phyloP scores from a whole-genome alignment of 2,329 filamentous ascomycete genomes.

The Aspergillus cejpii region DNA sequence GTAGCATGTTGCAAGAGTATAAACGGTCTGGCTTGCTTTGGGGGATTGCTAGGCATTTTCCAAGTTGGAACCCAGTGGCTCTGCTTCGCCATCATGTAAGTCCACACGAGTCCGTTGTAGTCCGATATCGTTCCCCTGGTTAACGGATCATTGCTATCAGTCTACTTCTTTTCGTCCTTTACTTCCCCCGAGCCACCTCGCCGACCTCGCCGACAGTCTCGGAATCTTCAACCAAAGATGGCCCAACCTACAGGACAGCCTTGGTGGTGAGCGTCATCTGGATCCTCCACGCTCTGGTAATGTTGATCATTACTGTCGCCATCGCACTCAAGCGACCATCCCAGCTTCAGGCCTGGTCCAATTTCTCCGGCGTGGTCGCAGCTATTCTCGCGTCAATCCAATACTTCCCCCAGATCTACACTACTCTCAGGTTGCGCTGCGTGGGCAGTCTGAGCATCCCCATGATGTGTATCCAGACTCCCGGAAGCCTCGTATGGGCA shows the following conservation, averaged over 20 bases:
- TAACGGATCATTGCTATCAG: conserved; percentile 43
- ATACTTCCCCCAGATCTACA: conserved; percentile 92
- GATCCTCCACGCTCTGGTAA: conserved; percentile 66
- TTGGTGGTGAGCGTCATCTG: conserved; percentile 66
- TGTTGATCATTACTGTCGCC: conserved; percentile 57
- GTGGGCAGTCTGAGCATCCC: conserved; percentile 88
- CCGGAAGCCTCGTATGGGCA: conserved; percentile 84
- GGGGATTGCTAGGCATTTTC: conserved; percentile 77
- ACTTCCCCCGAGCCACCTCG: conserved; percentile 65
- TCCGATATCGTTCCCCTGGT: background rate
- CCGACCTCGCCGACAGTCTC: conserved; percentile 40
- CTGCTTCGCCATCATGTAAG: conserved; percentile 87
- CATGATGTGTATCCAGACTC: conserved; percentile 98
- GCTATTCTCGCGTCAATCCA: conserved; percentile 76
- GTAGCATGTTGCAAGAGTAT: conserved; percentile 80
- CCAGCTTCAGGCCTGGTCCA: conserved; percentile 71
- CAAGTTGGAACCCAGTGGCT: conserved; percentile 90
- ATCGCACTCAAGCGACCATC: conserved; percentile 58
- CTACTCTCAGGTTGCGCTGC: conserved; percentile 75
- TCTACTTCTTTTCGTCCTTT: conserved; percentile 86
- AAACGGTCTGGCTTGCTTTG: conserved; percentile 72
- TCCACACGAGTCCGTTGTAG: conserved; percentile 12
- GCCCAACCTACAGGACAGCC: conserved; percentile 70
- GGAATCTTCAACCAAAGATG: conserved; percentile 38
- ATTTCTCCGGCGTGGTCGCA: conserved; percentile 72